Evolutionary conservation across 148 eudicot species (phyloP).

Genomic region (Simmondsia chinensis): DNA sequence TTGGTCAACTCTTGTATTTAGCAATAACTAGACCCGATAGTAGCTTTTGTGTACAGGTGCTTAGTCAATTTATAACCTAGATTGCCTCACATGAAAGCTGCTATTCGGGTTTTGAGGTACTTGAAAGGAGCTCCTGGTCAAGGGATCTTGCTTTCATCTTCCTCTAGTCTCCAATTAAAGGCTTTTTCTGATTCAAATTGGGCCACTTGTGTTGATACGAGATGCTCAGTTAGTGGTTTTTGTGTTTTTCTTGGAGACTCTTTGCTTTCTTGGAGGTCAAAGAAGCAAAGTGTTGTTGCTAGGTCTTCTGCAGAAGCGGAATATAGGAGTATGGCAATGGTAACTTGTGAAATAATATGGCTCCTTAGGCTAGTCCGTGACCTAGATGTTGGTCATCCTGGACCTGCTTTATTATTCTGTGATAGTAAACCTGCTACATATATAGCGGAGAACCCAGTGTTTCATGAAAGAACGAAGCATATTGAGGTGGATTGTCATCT

Average conservation of each 20-base stretch:
- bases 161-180: neutral
- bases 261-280: neutral
- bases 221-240: neutral
- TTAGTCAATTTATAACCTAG: too few relatives aligned
- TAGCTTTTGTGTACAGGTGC: too few relatives aligned
- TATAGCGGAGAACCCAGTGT: neutral
- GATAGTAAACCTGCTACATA: neutral
- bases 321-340: neutral
- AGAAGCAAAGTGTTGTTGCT: neutral
- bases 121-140: neutral
- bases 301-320: neutral
- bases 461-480: neutral
- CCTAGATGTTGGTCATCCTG: neutral
- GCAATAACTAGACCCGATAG: too few relatives aligned
- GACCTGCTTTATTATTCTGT: neutral
- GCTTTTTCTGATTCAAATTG: neutral
- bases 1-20: too few relatives aligned
- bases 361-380: neutral
- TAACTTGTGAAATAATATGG: neutral
- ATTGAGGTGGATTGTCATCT: too few relatives aligned
- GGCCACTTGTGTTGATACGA: neutral
- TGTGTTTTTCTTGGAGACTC: neutral
- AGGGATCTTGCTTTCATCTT: neutral
- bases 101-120: too few relatives aligned
- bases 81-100: too few relatives aligned